Base-by-base conservation (phyloP, 2,329 filamentous ascomycete genomes). In the Fusarium nurragi region DNA sequence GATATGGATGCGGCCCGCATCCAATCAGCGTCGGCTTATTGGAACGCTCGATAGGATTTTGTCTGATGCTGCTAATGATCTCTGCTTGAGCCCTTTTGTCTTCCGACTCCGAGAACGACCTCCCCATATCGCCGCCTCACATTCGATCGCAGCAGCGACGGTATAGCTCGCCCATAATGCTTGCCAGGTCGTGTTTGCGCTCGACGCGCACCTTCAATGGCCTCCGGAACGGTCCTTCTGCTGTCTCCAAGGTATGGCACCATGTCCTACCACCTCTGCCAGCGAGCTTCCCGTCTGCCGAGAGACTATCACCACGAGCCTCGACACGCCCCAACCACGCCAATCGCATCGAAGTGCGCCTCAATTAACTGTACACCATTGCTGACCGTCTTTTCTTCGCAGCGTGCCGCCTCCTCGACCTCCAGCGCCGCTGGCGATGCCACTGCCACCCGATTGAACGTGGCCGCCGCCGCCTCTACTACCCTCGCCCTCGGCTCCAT, bases 111-210 rank as follows among this genome's bases (percentile, higher is more conserved):
- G 76, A 77, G 71, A 77, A 69, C 74, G 74, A 76, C 65, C 47
- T 69, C 69, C 72, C 69, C 74, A 77, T 76, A 50, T 61, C 73
- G 75, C 73, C 75, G 75, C 71, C 72, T 71, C 67, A 70, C 60
- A 70, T 69, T 74, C 69, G 72, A 77, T 75, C 71, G 74, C 75
- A 75, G 73, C 76, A 75, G 75, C 71, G 74, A 73, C 75, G 73
- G 72, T 78, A 73, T 71, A 77, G 73, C 72, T 76, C 71, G 80
- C 80, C 80, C 86, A 90, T 81, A 79, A 97, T 98, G 94, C 89
- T 97, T 87, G 91, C 92, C 84, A 91, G 93, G 87, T 93, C 93
- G 83, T 88, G 88, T 83, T 84, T 96, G 86, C 93, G 93, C 86
- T 89, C 91, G 80, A 87, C 91, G 88, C 93, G 93, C 88, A 86